phyloP scores from a whole-genome alignment of 2,329 filamentous ascomycete species.

The Paracoccidioides lutzii region DNA sequence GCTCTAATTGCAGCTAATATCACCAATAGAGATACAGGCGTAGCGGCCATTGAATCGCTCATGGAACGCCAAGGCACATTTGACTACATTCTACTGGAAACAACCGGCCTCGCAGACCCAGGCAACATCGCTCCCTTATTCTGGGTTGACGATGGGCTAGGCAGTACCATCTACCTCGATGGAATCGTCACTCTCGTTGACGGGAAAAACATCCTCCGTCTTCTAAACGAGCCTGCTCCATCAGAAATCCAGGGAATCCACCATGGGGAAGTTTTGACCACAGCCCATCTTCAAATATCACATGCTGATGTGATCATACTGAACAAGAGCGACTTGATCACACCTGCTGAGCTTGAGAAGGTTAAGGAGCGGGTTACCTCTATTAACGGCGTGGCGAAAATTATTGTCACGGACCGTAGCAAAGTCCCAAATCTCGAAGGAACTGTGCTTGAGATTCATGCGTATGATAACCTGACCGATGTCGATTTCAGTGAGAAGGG shows the following conservation, averaged over 20 bases:
- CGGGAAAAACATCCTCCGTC: constrained; percentile 77
- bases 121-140: constrained; percentile 93
- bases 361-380: constrained; percentile 61
- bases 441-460: constrained; percentile 76
- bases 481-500: constrained; percentile 62
- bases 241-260: constrained; percentile 25
- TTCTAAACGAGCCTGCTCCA: constrained; percentile 54
- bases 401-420: constrained; percentile 70
- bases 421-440: constrained; percentile 72
- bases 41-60: constrained; percentile 85
- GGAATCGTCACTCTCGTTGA: constrained; percentile 94
- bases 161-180: constrained; percentile 90
- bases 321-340: constrained; percentile 85
- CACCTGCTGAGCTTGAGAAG: constrained; percentile 50
- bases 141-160: constrained; percentile 93
- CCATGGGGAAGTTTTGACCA: constrained; percentile 63
- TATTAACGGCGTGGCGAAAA: constrained; percentile 80
- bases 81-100: constrained; percentile 95
- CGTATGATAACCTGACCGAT: constrained; percentile 70
- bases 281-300: constrained; percentile 89
- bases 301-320: constrained; percentile 91
- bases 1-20: constrained; percentile 4
- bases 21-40: constrained; percentile 61
- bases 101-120: constrained; percentile 86
- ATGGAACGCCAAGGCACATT: constrained; percentile 92